Evolutionary conservation across 2,329 filamentous ascomycete species (phyloP), one percentile per base, ranked within the genome.

Genomic region (Venturia effusa): DNA sequence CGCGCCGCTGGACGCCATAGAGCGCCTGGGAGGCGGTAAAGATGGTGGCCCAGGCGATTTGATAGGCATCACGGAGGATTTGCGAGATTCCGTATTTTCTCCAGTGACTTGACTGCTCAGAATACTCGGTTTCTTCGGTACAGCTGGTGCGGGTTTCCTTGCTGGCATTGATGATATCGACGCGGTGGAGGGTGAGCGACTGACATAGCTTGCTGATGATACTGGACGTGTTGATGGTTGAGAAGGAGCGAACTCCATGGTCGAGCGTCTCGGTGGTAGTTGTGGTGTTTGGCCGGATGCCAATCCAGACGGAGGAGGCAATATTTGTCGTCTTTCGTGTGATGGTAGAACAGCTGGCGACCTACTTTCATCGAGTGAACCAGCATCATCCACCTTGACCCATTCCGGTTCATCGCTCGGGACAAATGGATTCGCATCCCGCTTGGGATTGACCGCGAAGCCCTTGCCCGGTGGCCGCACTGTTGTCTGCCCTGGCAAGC

Each of bases 341-440:
- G 43, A 17, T 15, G 63, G 17, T 17, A 39, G 19, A 22, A 39
- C 19, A 17, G 54, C 30, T 19, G 63, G 43, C 39, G 1, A 17
- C 13, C 4, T 34, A 39, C 40, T 40, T 27, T 39, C 27, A 24
- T 24, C 45, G 7, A 63, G 43, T 61, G 54, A 39, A 54, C 63
- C n/a, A 5, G 51, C 7, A 67, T 66, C 10, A 62, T 67, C 72
- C 4, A 81, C 74, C 65, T 78, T 75, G 41, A 96, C 85, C 94
- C 94, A 97, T 70, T 97, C 92, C 11, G 88, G 84, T 73, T 96
- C 90, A 39, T 87, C 81, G 1, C 83, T 86, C 0, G 83, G 79
- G 1, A 81, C 82, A 73, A 95, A 97, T 0, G 94, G 94, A 70
- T 97, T 97, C 0, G 88, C 84, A 15, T 85, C 84, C 59, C 90